These are phyloP conservation scores for Magnolia sinica DNA, from an alignment of 164 flowering plant species.

Conservation along the genomic window DNA sequence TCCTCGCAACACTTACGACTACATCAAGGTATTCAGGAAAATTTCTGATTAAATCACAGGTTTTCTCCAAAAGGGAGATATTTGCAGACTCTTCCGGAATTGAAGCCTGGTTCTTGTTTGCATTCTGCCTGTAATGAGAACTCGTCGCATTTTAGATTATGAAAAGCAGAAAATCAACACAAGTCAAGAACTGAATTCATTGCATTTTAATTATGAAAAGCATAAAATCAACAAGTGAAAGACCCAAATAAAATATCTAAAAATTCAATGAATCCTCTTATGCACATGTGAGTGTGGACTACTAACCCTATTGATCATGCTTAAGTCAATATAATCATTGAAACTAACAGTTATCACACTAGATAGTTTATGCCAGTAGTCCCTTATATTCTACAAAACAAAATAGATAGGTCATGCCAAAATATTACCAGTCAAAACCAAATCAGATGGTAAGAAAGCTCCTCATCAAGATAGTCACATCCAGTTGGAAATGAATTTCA, in stretches of 20 bases:
- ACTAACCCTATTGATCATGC: background rate
- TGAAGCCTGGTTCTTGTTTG: conserved; percentile 56
- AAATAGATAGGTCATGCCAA: background rate
- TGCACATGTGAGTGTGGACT: background rate
- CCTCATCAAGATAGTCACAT: no score
- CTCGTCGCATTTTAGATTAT: conserved; percentile 6
- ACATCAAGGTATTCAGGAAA: conserved; percentile 93
- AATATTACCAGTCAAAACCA: background rate
- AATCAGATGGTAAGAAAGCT: no score
- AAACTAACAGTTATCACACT: background rate
- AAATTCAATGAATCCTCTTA: background rate
- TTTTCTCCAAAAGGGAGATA: conserved; percentile 73
- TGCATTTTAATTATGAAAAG: no score
- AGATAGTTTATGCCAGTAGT: background rate
- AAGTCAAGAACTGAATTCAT: background rate
- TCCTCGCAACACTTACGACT: conserved; percentile 97
- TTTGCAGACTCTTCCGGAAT: conserved; percentile 28
- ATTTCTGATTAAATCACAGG: conserved; percentile 82
- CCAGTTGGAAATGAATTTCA: no score
- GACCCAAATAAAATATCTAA: background rate
- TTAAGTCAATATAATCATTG: background rate
- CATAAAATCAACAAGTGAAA: background rate
- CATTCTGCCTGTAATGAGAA: conserved; percentile 55
- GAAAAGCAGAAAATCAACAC: background rate
- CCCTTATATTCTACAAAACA: background rate